Conservation (phyloP, 1,139 yeast genomes). For the Yamadazyma diospyri region DNA sequence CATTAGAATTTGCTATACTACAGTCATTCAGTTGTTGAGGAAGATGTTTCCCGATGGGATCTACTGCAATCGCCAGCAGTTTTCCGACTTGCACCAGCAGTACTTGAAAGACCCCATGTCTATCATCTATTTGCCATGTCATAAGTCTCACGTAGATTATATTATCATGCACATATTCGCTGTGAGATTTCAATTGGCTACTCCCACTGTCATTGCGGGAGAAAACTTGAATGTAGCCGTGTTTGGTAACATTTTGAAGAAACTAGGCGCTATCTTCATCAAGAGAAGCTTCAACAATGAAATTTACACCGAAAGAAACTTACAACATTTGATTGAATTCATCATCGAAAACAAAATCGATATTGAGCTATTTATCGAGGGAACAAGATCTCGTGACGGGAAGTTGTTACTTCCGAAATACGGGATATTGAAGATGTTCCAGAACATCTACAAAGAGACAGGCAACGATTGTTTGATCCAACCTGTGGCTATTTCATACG, state of each 20-base stretch:
- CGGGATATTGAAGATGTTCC: slow-evolving; percentile 54
- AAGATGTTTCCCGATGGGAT: slow-evolving; percentile 46
- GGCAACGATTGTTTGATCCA: slow-evolving; percentile 45
- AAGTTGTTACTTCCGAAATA: slow-evolving; percentile 62
- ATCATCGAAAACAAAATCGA: slow-evolving; percentile 49
- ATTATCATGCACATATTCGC: slow-evolving; percentile 58
- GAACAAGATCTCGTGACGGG: slow-evolving; percentile 66
- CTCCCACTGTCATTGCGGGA: slow-evolving; percentile 66
- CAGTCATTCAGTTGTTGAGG: slow-evolving; percentile 31
- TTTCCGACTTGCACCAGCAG: slow-evolving; percentile 26
- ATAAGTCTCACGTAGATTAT: slow-evolving; percentile 65
- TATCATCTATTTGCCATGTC: slow-evolving; percentile 46
- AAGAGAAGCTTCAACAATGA: slow-evolving; percentile 47
- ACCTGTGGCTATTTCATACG: slow-evolving; percentile 62
- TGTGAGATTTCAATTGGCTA: slow-evolving; percentile 53
- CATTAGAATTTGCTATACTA: slow-evolving; percentile 34
- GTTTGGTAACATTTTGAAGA: slow-evolving; percentile 46
- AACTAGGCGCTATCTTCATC: slow-evolving; percentile 47
- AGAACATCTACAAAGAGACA: slow-evolving; percentile 42
- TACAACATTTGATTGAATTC: slow-evolving; percentile 53
- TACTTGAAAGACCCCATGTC: slow-evolving; percentile 44
- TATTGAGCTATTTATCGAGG: slow-evolving; percentile 65
- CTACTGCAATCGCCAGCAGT: slow-evolving; percentile 37
- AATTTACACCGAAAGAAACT: slow-evolving; percentile 54
- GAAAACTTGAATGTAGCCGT: slow-evolving; percentile 65